Base-by-base conservation (phyloP, 352 stramenopile genomes). In the Plasmopara muralis region DNA sequence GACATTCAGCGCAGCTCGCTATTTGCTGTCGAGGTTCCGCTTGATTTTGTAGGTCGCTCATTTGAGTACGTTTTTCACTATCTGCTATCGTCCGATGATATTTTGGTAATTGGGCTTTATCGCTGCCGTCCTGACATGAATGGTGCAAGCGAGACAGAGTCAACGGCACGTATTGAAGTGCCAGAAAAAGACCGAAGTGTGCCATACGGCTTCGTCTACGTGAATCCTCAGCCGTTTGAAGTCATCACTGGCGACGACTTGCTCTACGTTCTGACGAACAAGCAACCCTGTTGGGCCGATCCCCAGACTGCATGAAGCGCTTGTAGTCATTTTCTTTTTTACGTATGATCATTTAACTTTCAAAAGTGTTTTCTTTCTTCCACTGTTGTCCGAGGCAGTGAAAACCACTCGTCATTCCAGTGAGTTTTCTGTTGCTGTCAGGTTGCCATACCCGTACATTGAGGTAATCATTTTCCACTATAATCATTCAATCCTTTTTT, bases 31-130 rank as follows among this genome's bases (percentile, higher is more conserved):
- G 78, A 93, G 62, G 72, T 89, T n/a, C 83, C 83, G 38, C 53
- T 78, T 30, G 80, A 91, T 52, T 91, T 93, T 52, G 78, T 93
- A 5, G 80, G 83, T 5, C 82, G 78, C 47, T 77, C 73, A 12
- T 93, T 93, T 49, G 77, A 81, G 62, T 89, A 85, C 50, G 77
- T 89, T 2, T 89, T 93, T 46, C 79, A 93, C 52, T 86, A 89
- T 37, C 55, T 93, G 34, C 62, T 93, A 14, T 87, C 76, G 42
- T 89, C 77, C 0, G 83, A 91, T 45, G 78, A 79, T 18, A 91
- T 93, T 49, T 63, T 93, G 30, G 73, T 77, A 13, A 63, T 93
- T 42, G 83, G 80, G 0, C 54, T 93, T 12, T 93, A 91, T 54
- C 80, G 83, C 14, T 93, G 80, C 53, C 74, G 77, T 15, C 73